These are phyloP conservation scores for Cryphonectria nitschkei DNA, from an alignment of 2,329 filamentous ascomycete species.

Conservation along the genomic window DNA sequence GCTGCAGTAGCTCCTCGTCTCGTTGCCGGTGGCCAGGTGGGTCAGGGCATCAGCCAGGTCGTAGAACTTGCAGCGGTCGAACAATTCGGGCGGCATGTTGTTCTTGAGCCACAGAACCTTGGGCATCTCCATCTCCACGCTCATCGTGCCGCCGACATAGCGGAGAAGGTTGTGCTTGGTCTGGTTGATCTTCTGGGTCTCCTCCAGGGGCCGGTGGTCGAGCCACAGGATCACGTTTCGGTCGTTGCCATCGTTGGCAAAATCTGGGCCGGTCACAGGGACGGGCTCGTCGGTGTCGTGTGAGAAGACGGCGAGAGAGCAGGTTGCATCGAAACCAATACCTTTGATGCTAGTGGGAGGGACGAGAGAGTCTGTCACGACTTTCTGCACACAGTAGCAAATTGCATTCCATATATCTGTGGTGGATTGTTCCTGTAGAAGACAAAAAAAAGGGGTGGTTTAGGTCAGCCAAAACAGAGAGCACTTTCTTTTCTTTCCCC, in stretches of 20 bases:
- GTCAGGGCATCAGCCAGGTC: conserved; percentile 92
- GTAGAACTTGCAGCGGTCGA: conserved; percentile 94
- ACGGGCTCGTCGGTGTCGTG: conserved; percentile 89
- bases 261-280: conserved; percentile 86
- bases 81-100: conserved; percentile 91
- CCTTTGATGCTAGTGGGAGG: conserved; percentile 78
- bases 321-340: conserved; percentile 98
- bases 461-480: background rate
- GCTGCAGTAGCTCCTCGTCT: conserved; percentile 92
- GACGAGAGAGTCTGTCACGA: conserved; percentile 80
- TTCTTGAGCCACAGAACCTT: conserved; percentile 99
- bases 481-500: too few relatives aligned
- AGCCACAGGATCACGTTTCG: conserved; percentile 98
- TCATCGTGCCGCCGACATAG: conserved; percentile 98
- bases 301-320: conserved; percentile 89
- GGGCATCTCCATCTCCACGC: conserved; percentile 98
- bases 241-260: conserved; percentile 78
- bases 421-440: conserved; percentile 87
- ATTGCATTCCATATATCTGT: conserved; percentile 97
- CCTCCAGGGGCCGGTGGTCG: conserved; percentile 87
- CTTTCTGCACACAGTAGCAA: conserved; percentile 82
- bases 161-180: conserved; percentile 91
- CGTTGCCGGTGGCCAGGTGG: conserved; percentile 88
- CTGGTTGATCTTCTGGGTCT: conserved; percentile 91
- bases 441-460: background rate